These are phyloP conservation scores for Huntiella omanensis DNA, from an alignment of 2,329 filamentous ascomycete genomes.

Conservation along the genomic window DNA sequence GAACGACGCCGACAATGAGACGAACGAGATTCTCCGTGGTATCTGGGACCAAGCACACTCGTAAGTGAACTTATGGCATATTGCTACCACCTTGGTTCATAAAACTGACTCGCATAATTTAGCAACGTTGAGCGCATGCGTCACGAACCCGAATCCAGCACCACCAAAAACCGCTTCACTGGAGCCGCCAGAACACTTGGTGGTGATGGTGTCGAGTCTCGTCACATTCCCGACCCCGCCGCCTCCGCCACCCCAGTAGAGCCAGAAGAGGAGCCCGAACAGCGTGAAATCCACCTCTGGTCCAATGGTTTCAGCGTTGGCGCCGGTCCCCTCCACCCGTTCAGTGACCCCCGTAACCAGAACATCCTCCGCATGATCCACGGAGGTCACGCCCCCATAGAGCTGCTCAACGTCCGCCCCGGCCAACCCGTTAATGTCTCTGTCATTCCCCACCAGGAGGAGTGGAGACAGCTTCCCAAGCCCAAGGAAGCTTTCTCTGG, in stretches of 20 bases:
- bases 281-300: slow-evolving; percentile 59
- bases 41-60: slow-evolving; percentile 45
- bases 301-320: slow-evolving; percentile 71
- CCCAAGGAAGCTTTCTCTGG: slow-evolving; percentile 61
- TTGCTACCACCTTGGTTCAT: background rate
- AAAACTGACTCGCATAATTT: background rate
- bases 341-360: slow-evolving; percentile 60
- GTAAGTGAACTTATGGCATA: slow-evolving; percentile 21
- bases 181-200: slow-evolving; percentile 61
- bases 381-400: slow-evolving; percentile 54
- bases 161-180: slow-evolving; percentile 39
- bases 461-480: slow-evolving; percentile 54
- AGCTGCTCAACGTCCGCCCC: slow-evolving; percentile 57
- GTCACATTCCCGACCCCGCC: slow-evolving; percentile 43
- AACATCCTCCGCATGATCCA: slow-evolving; percentile 58
- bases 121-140: slow-evolving; percentile 5
- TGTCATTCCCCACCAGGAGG: slow-evolving; percentile 55
- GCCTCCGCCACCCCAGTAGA: slow-evolving; percentile 17
- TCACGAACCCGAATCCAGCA: slow-evolving; percentile 15
- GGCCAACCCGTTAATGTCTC: slow-evolving; percentile 66
- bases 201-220: slow-evolving; percentile 55
- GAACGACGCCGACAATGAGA: slow-evolving; percentile 11
- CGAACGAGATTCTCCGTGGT: slow-evolving; percentile 35
- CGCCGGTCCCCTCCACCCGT: slow-evolving; percentile 58
- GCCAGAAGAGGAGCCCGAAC: slow-evolving; percentile 23